Conservation (phyloP, 2,329 filamentous ascomycete genomes). For the Tolypocladium guangdongense region DNA sequence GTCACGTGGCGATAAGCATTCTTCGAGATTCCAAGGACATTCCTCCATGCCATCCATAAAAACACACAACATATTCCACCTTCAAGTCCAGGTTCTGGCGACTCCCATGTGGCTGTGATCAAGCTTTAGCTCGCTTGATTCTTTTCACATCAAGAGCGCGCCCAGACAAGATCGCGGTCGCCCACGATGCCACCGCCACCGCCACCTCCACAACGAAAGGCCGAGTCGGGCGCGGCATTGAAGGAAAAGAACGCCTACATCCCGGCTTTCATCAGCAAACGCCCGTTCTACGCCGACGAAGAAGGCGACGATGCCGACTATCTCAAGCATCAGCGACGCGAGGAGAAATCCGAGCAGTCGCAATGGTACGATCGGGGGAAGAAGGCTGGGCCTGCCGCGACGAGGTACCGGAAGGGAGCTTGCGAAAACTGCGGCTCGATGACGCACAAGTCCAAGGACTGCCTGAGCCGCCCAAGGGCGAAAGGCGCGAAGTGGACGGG, state of each 20-base stretch:
- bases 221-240: constrained; percentile 30
- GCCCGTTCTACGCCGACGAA: constrained; percentile 85
- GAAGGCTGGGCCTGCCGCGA: constrained; percentile 75
- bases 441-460: constrained; percentile 93
- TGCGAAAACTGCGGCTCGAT: constrained; percentile 98
- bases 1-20: constrained; percentile 17
- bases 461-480: constrained; percentile 77
- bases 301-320: constrained; percentile 76
- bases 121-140: not conserved
- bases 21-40: not conserved
- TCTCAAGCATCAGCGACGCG: constrained; percentile 80
- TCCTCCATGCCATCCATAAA: not conserved
- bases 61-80: not conserved
- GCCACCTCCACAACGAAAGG: constrained; percentile 19
- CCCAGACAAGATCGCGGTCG: not conserved
- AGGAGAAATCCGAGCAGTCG: constrained; percentile 53
- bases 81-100: not conserved
- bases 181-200: not conserved
- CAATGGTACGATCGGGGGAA: constrained; percentile 92
- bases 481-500: constrained; percentile 88
- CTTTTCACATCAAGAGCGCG: not conserved
- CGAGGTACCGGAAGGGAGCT: constrained; percentile 94
- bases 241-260: constrained; percentile 99
- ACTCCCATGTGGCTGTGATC: not conserved
- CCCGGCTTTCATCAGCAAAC: constrained; percentile 93